These are phyloP conservation scores for Rhododendron simsii DNA, from an alignment of 148 eudicot genomes.

Conservation along the genomic window DNA sequence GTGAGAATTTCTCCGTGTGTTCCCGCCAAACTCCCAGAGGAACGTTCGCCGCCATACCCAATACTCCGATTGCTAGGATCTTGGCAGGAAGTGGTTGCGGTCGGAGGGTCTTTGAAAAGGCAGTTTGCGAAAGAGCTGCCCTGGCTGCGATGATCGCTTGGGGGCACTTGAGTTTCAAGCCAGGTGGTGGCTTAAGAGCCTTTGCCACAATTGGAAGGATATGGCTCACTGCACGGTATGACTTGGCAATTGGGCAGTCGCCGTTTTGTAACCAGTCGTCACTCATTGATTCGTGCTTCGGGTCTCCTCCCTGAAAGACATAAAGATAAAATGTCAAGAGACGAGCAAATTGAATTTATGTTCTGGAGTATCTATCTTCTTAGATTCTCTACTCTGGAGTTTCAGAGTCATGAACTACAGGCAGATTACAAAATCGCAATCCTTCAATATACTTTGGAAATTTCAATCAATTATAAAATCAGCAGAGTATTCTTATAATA, in stretches of 20 bases:
- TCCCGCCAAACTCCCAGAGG: slow-evolving; percentile 97
- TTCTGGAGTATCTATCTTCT: background rate
- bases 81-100: slow-evolving; percentile 88
- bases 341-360: background rate
- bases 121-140: slow-evolving; percentile 74
- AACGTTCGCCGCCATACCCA: slow-evolving; percentile 91
- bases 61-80: slow-evolving; percentile 66
- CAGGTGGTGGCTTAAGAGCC: slow-evolving; percentile 78
- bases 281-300: slow-evolving; percentile 78
- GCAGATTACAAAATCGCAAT: background rate
- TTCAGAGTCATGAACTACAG: background rate
- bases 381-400: background rate
- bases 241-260: slow-evolving; percentile 89
- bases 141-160: slow-evolving; percentile 83
- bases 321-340: background rate
- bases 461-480: background rate
- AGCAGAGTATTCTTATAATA: background rate
- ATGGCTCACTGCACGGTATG: slow-evolving; percentile 76
- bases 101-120: slow-evolving; percentile 79
- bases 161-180: slow-evolving; percentile 71
- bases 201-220: slow-evolving; percentile 91
- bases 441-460: background rate
- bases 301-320: slow-evolving; percentile 55
- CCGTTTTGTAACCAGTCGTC: slow-evolving; percentile 88
- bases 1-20: slow-evolving; percentile 88